These are phyloP conservation scores for Penicillium cosmopolitanum DNA, from an alignment of 495 filamentous ascomycete genomes.

Conservation along the genomic window DNA sequence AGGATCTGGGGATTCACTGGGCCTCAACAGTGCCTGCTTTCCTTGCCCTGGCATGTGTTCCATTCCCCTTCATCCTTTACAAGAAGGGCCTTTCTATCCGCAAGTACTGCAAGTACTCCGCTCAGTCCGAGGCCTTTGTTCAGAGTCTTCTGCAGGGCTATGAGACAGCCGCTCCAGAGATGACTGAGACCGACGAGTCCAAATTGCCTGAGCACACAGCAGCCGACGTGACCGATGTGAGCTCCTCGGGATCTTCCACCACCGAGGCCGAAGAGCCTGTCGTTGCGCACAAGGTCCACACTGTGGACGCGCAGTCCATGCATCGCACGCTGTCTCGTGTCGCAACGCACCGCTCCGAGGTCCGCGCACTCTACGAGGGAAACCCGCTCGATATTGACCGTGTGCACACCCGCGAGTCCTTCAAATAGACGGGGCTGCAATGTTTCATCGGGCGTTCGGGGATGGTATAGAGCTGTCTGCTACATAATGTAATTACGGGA, in stretches of 20 bases:
- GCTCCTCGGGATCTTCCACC: slow-evolving; percentile 1
- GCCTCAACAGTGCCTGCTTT: slow-evolving; percentile 72
- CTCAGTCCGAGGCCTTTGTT: slow-evolving; percentile 41
- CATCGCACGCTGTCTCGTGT: slow-evolving; percentile 20
- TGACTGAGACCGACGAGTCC: slow-evolving; percentile 3
- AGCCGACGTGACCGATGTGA: neutral
- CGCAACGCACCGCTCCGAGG: slow-evolving; percentile 21
- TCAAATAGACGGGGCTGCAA: slow-evolving; percentile 19
- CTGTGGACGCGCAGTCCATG: slow-evolving; percentile 10
- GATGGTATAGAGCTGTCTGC: neutral
- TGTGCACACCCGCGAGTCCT: slow-evolving; percentile 35
- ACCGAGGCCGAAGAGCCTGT: slow-evolving; percentile 16
- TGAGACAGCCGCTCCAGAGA: slow-evolving; percentile 1
- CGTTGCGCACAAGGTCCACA: slow-evolving; percentile 15
- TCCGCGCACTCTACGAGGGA: slow-evolving; percentile 31
- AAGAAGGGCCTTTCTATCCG: slow-evolving; percentile 66
- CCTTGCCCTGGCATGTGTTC: slow-evolving; percentile 68
- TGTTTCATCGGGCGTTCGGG: slow-evolving; percentile 2
- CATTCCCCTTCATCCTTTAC: slow-evolving; percentile 74
- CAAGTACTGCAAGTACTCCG: slow-evolving; percentile 68
- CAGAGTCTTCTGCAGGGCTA: slow-evolving; percentile 23
- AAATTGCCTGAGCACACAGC: slow-evolving; percentile 1
- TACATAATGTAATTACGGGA: slow-evolving; percentile 1
- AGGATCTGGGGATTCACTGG: slow-evolving; percentile 72
- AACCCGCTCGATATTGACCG: slow-evolving; percentile 38